Conservation (phyloP, 768 basidiomycete species). For the Chalciporus piperatus region DNA sequence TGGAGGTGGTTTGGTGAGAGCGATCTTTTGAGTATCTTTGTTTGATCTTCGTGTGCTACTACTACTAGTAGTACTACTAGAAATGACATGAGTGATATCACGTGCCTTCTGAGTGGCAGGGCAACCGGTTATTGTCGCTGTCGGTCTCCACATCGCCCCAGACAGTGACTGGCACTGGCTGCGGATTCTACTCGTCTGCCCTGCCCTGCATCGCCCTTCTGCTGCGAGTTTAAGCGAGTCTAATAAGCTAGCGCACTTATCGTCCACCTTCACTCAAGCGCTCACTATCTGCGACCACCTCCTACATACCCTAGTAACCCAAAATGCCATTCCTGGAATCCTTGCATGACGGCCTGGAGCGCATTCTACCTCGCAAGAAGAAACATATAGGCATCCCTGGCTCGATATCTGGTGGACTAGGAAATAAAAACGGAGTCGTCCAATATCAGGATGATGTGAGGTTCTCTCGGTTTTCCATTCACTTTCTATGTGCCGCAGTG, state of each 20-base stretch:
- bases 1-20: slow-evolving; percentile 46
- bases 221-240: neutral
- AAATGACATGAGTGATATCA: slow-evolving; percentile 24
- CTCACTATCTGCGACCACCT: neutral
- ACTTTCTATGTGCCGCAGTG: slow-evolving; percentile 16
- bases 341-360: slow-evolving; percentile 30
- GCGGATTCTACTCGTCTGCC: slow-evolving; percentile 8
- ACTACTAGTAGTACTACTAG: too few relatives aligned
- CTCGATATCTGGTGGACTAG: slow-evolving; percentile 54
- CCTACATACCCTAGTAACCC: neutral
- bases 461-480: slow-evolving; percentile 11
- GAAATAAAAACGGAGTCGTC: slow-evolving; percentile 55
- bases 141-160: too few relatives aligned
- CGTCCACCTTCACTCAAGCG: neutral
- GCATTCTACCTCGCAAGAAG: slow-evolving; percentile 24
- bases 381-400: slow-evolving; percentile 24
- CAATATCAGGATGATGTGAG: slow-evolving; percentile 74
- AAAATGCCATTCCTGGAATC: slow-evolving; percentile 30
- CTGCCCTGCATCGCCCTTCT: slow-evolving; percentile 10
- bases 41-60: too few relatives aligned
- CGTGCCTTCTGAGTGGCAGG: slow-evolving; percentile 15
- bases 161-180: slow-evolving; percentile 5
- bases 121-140: too few relatives aligned
- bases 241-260: slow-evolving; percentile 8
- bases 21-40: slow-evolving; percentile 51